A percentile compares a stretch with the other conserved stretches of the same genome.
These are phyloP conservation scores for Backusella mclennaniae DNA, from an alignment of 192 early-diverging fungal genomes.

Conservation along the genomic window DNA sequence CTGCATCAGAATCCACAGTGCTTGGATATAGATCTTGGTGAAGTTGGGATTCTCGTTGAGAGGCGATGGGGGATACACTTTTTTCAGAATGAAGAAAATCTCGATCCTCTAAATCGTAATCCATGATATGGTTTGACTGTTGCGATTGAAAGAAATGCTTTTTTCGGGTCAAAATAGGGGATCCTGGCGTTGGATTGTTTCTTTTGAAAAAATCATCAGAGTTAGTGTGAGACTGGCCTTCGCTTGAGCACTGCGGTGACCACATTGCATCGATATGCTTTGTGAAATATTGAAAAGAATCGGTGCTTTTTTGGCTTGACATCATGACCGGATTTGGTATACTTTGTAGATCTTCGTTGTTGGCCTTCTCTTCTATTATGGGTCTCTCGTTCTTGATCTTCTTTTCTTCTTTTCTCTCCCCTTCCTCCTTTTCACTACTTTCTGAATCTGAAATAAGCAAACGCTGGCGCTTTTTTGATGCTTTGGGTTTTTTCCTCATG, in stretches of 20 bases:
- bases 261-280: constrained; percentile 12
- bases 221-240: background rate
- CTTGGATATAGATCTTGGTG: too few species aligned
- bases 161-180: background rate
- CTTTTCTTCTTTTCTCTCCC: background rate
- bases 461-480: background rate
- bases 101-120: background rate
- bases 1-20: background rate
- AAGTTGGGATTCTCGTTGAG: background rate
- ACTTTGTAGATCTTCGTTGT: background rate
- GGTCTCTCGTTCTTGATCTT: background rate
- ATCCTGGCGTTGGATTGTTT: background rate
- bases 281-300: constrained; percentile 8
- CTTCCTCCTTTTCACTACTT: background rate
- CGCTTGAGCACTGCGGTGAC: background rate
- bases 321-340: background rate
- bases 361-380: background rate
- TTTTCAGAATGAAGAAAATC: background rate
- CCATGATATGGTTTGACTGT: background rate
- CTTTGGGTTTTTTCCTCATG: background rate
- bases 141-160: background rate
- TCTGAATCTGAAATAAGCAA: background rate
- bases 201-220: background rate
- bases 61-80: background rate
- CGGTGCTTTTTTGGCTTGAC: background rate